Evolutionary conservation across 257 asterid genomes (phyloP), one percentile per base, ranked within the genome.

Genomic region (Capsicum chinense): DNA sequence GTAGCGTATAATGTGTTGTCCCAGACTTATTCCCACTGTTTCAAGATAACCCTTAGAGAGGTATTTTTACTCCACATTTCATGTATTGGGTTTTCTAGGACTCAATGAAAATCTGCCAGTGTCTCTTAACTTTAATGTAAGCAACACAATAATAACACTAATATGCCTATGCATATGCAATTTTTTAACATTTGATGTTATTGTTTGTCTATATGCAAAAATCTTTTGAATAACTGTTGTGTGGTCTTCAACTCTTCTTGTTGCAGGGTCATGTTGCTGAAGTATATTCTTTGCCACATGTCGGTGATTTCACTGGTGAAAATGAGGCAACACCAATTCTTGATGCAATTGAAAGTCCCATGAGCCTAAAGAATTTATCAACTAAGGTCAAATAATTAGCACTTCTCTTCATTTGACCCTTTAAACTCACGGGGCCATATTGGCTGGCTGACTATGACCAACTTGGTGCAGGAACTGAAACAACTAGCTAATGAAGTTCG

Each of bases 401-500:
- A 60, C 52, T 63, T 15, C 71, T 85, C 74, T 83, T 60, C 80
- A 79, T 74, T 59, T 74, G 66, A 56, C 76, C 85, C 19, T 52
- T 67, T 33, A 85, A 79, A 58, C 14, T 63, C 21, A 47, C 6
- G 21, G 42, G 9, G 6, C 62, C 44, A 26, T 73, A 35, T 62
- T 73, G 50, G 64, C 86, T 73, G 50, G 64, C 86, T 86, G 60
- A 92, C 42, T 33, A 5, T 42, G 63, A 52, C 81, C 73, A 74
- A 58, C 83, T 66, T 78, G 66, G 21, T 88, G 92, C 97, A 94
- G 99, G 99, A 95, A 89, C 66, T 94, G 87, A 91, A 90, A 84
- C 98, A 94, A 86, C 88, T 94, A 85, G 95, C 97, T 44, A 92
- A 89, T 86, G 99, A 95, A 47, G 91, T 95, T 83, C 91, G 96